Evolutionary conservation across 805 yeast genomes (phyloP), one percentile per base, ranked within the genome.

Genomic region (Candida berthetii): DNA sequence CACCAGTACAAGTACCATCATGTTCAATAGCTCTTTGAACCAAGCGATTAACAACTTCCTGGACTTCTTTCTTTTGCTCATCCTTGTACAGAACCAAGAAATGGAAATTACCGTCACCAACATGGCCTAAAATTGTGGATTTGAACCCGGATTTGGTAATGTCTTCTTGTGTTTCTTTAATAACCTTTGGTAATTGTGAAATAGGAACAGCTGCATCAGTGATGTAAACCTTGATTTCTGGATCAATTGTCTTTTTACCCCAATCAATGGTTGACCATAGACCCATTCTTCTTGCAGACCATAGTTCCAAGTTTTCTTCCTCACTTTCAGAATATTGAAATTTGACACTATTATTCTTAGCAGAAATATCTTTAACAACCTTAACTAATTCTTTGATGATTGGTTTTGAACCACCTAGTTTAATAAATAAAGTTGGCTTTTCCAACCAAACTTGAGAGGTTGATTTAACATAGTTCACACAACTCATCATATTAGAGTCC

Each of bases 21-120:
- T 80, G 72, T 1, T 65, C 72, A n/a, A 86, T 62, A 0, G 91
- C 95, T 33, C 80, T 57, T 35, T 69, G 54, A 38, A 83, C 84
- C 83, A 86, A 80, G 39, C 74, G 66, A 22, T 72, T 69, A 13
- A 82, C 80, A 11, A 82, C 52, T 11, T 56, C 53, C 44, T 74
- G 72, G 3, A 78, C 81, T 18, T 58, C 59, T 1, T 63, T 61
- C 16, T 65, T 50, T 48, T 78, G 74, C 17, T 73, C 72, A 0
- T 77, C 76, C 36, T 69, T 71, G 58, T 79, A 82, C 7, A 82
- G 64, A 19, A 85, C 28, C n/a, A n/a, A n/a, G n/a, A n/a, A n/a
- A n/a, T n/a, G n/a, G n/a, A n/a, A n/a, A n/a, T n/a, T n/a, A n/a
- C 93, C 93, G 57, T 85, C 95, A 25, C 93, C 93, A 35, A 84